These are phyloP conservation scores for Russula virescens DNA, from an alignment of 768 basidiomycete genomes.

Conservation along the genomic window DNA sequence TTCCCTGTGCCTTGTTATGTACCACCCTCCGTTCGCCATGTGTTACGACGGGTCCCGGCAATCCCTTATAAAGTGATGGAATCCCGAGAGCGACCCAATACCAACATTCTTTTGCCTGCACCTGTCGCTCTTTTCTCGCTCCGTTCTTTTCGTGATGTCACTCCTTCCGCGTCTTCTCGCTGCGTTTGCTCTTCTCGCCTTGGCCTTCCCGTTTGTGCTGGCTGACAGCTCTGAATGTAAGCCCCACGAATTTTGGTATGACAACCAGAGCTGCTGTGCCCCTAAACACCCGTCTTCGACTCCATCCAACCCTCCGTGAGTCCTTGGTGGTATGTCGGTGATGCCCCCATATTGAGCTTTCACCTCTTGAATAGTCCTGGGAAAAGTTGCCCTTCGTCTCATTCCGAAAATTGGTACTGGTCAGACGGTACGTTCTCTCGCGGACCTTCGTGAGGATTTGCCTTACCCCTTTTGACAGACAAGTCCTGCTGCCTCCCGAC, in stretches of 20 bases:
- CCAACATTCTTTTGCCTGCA: neutral
- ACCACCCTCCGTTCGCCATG: too few species aligned
- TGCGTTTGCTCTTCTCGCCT: neutral
- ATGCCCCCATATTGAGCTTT: neutral
- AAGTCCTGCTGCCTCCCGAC: conserved; percentile 24
- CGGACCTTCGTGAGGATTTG: neutral
- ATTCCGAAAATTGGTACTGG: conserved; percentile 12
- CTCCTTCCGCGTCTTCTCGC: conserved; percentile 27
- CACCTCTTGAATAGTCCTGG: neutral
- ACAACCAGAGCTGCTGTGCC: conserved; percentile 19
- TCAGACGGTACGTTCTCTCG: neutral
- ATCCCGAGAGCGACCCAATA: too few species aligned
- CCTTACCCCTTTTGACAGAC: neutral
- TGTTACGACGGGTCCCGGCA: too few species aligned
- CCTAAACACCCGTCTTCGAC: conserved; percentile 31
- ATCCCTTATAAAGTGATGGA: too few species aligned
- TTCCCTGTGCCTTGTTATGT: too few species aligned
- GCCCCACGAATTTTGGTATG: conserved; percentile 26
- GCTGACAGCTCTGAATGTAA: conserved; percentile 27
- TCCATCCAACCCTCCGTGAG: conserved; percentile 36
- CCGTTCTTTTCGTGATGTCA: conserved; percentile 33
- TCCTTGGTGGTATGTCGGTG: neutral
- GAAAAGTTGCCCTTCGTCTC: conserved; percentile 19
- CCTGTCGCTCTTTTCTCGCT: conserved; percentile 18
- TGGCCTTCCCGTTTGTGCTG: conserved; percentile 24